These are phyloP conservation scores for Mycena latifolia DNA, from an alignment of 768 basidiomycete genomes.

Conservation along the genomic window DNA sequence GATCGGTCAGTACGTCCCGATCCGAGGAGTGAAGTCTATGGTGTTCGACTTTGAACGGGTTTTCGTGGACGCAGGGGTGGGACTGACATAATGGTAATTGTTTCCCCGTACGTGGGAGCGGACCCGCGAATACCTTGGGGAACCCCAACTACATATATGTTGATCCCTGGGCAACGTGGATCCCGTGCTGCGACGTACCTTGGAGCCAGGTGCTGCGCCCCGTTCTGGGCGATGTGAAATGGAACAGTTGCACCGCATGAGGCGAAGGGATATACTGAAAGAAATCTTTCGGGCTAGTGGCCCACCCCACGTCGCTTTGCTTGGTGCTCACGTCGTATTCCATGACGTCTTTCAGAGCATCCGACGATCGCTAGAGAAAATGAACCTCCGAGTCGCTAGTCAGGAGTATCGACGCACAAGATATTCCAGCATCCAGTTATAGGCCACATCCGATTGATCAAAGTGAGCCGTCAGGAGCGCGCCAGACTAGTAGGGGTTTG, in stretches of 20 bases:
- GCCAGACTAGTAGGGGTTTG: slow-evolving; percentile 27
- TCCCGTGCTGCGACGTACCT: no score
- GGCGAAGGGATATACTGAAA: slow-evolving; percentile 8
- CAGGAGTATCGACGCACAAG: slow-evolving; percentile 6
- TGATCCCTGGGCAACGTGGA: no score
- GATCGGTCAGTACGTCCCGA: slow-evolving; percentile 19
- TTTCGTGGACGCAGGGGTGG: background rate
- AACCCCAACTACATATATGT: no score
- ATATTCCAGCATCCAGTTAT: slow-evolving; percentile 34
- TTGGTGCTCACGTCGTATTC: slow-evolving; percentile 14
- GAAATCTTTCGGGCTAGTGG: background rate
- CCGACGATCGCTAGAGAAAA: slow-evolving; percentile 1
- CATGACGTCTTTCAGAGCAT: slow-evolving; percentile 13
- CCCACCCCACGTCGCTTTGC: slow-evolving; percentile 17
- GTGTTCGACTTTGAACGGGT: no score
- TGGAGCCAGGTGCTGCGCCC: slow-evolving; percentile 16
- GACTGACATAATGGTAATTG: slow-evolving; percentile 6
- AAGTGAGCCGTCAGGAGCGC: slow-evolving; percentile 24
- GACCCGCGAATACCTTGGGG: no score
- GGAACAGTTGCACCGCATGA: background rate
- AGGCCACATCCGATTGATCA: slow-evolving; percentile 20
- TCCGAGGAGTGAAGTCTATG: slow-evolving; percentile 23
- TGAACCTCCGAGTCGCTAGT: no score
- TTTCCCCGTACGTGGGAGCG: background rate
- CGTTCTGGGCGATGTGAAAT: slow-evolving; percentile 3